A percentile compares a stretch with the other conserved stretches of the same genome.
These are phyloP conservation scores for Kuraishia hungarica DNA, from an alignment of 805 yeast species.

Conservation along the genomic window DNA sequence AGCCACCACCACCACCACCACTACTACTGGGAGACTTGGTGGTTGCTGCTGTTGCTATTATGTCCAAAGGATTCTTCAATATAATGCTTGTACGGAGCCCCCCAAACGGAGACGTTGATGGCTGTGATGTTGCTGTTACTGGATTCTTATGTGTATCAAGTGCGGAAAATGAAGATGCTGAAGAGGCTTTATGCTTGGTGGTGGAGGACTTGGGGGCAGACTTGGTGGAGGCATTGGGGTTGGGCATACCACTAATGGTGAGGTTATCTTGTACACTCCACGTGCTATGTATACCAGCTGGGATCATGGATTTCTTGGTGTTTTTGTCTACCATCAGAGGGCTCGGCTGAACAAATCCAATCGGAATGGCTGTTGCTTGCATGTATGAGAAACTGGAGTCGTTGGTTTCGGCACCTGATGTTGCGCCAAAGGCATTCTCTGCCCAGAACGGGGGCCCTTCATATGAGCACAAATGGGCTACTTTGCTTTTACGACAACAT, in stretches of 20 bases:
- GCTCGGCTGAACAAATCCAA: neutral
- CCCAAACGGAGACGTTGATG: neutral
- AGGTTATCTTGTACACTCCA: neutral
- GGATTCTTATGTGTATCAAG: neutral
- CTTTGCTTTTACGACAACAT: conserved; percentile 10
- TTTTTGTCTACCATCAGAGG: neutral
- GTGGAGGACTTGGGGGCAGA: neutral
- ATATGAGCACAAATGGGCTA: conserved; percentile 9
- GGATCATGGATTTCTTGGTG: neutral
- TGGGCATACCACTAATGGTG: neutral
- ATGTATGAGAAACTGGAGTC: neutral
- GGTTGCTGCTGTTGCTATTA: no score
- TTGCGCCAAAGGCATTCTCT: neutral
- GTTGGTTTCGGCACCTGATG: neutral
- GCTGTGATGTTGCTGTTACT: neutral
- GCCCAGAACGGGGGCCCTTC: conserved; percentile 10
- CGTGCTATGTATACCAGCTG: neutral
- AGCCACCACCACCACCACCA: no score
- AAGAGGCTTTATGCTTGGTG: no score
- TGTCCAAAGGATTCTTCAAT: neutral
- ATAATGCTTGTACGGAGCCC: neutral
- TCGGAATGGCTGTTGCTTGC: neutral
- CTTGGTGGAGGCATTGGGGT: neutral
- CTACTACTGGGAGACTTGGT: no score
- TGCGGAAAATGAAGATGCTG: neutral